Evolutionary conservation across 306 rosid genomes (phyloP).

Genomic region (Notholithocarpus densiflorus): DNA sequence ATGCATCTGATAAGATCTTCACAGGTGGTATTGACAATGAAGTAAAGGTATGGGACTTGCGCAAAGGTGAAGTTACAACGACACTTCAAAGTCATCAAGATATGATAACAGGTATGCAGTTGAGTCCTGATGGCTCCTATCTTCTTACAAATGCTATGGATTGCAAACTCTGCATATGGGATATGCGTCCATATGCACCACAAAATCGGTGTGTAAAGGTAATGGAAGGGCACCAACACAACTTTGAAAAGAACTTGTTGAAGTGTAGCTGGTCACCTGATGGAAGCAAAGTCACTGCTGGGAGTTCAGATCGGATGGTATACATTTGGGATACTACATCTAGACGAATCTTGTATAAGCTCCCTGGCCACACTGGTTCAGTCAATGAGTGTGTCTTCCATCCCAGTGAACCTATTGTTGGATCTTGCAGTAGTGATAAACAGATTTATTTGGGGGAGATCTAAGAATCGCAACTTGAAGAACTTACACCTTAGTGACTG

Average conservation of each 20-base stretch:
- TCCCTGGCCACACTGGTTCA: conserved; percentile 90
- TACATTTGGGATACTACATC: conserved; percentile 92
- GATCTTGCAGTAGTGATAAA: conserved; percentile 91
- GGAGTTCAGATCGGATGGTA: conserved; percentile 97
- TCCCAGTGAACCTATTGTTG: conserved; percentile 76
- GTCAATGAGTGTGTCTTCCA: conserved; percentile 72
- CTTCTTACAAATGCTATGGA: conserved; percentile 97
- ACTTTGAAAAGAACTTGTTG: conserved; percentile 82
- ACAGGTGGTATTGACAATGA: conserved; percentile 93
- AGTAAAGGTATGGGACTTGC: conserved; percentile 91
- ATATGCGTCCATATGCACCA: conserved; percentile 95
- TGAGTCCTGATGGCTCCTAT: conserved; percentile 99
- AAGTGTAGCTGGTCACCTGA: conserved; percentile 90
- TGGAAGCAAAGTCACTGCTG: conserved; percentile 94
- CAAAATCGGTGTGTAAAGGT: conserved; percentile 94
- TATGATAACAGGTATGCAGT: conserved; percentile 90
- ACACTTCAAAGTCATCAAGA: conserved; percentile 95
- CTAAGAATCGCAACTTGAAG: conserved; percentile 43
- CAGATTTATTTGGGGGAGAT: conserved; percentile 90
- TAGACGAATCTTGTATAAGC: conserved; percentile 86
- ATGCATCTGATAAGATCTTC: conserved; percentile 90
- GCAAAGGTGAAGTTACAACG: conserved; percentile 86
- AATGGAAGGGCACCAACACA: conserved; percentile 94
- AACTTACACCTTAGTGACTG: no score
- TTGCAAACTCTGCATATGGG: conserved; percentile 94